A percentile compares a stretch with the other conserved stretches of the same genome.
phyloP scores from a whole-genome alignment of 176 grass and related monocot species.

The Aegilops tauschii region DNA sequence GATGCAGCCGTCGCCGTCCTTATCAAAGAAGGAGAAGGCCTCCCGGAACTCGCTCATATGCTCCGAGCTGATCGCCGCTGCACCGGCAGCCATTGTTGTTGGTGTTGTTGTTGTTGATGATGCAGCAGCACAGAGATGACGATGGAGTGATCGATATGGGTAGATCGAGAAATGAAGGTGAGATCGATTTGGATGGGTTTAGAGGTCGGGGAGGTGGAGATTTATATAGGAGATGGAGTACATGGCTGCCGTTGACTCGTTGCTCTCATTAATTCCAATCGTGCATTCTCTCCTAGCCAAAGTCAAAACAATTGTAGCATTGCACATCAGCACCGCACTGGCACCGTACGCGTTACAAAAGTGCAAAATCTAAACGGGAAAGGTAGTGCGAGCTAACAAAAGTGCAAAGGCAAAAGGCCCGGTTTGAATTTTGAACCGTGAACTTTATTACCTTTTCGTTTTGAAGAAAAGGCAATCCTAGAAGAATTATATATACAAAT shows the following conservation, averaged over 20 bases:
- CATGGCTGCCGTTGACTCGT: not conserved
- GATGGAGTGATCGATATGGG: too few species aligned
- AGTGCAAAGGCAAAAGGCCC: too few species aligned
- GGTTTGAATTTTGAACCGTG: too few species aligned
- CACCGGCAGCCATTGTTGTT: constrained; percentile 5
- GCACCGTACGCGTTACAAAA: too few species aligned
- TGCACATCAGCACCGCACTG: too few species aligned
- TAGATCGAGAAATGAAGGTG: not conserved
- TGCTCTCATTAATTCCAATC: not conserved
- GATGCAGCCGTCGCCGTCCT: constrained; percentile 90
- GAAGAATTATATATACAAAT: too few species aligned
- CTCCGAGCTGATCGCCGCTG: constrained; percentile 19
- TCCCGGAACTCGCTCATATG: constrained; percentile 71
- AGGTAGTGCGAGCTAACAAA: too few species aligned
- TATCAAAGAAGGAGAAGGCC: constrained; percentile 89
- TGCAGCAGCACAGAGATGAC: not conserved
- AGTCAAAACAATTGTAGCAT: not conserved
- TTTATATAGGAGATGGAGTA: not conserved
- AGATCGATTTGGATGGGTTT: not conserved
- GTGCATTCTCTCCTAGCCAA: not conserved
- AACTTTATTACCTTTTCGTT: too few species aligned
- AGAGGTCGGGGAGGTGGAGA: not conserved
- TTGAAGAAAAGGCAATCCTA: too few species aligned
- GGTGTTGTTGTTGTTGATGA: not conserved
- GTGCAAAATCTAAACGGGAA: too few species aligned